phyloP scores from a whole-genome alignment of 306 rosid genomes.

The Leucaena leucocephala region DNA sequence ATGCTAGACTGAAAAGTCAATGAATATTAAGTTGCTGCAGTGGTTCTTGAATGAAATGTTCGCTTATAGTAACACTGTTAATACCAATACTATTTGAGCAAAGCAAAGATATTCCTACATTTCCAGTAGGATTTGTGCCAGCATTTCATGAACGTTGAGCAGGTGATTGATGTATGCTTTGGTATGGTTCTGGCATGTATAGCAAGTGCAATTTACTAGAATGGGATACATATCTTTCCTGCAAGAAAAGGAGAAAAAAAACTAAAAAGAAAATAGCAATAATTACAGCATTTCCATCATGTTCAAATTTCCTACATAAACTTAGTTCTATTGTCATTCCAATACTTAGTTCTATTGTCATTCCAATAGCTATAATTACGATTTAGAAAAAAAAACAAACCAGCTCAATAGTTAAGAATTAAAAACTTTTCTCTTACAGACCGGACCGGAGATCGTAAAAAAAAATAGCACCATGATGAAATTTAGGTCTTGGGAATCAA shows the following conservation, averaged over 20 bases:
- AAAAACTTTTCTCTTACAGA: neutral
- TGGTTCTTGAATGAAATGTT: too few relatives aligned
- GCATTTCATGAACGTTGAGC: constrained; percentile 92
- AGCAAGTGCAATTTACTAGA: constrained; percentile 65
- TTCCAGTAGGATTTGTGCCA: constrained; percentile 85
- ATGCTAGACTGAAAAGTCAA: too few relatives aligned
- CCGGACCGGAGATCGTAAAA: neutral
- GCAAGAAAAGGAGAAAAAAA: constrained; percentile 21
- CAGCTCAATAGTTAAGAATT: neutral
- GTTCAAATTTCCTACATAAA: neutral
- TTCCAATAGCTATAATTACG: neutral
- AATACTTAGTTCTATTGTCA: neutral
- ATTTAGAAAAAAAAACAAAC: neutral
- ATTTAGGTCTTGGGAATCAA: neutral
- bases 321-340: neutral
- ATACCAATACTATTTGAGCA: neutral
- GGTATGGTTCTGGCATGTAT: constrained; percentile 87
- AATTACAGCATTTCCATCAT: neutral
- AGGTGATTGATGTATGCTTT: constrained; percentile 90
- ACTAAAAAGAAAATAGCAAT: too few relatives aligned
- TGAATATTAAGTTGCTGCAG: too few relatives aligned
- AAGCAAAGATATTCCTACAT: constrained; percentile 55
- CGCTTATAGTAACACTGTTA: neutral
- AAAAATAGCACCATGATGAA: neutral
- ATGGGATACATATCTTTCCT: constrained; percentile 82